Evolutionary conservation across 345 rosid genomes (phyloP), one percentile per base, ranked within the genome.

Genomic region (Heritiera littoralis): DNA sequence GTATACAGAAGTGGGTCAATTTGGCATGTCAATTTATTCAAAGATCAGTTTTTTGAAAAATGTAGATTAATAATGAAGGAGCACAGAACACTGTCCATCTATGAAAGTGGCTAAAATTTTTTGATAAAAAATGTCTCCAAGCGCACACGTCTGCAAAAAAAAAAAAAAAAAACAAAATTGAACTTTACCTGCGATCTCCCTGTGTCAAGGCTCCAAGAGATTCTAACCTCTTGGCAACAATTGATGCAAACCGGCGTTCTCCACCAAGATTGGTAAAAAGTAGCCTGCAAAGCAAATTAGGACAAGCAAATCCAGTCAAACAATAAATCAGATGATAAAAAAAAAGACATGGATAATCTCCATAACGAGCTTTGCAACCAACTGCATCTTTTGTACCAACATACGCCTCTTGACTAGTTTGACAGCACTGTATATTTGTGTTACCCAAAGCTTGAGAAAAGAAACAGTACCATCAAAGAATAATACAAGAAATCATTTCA

Each of bases 221-320:
- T 85, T 91, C 99, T 80, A 96, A 86, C 85, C 99, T 89, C 93
- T 96, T 93, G 74, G 99, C 99, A 81, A 96, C 98, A 78, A 96
- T 92, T 69, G 99, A 96, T 82, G 99, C 99, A 91, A 96, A 96
- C 65, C 99, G 97, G 13, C 99, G 97, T 71, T 96, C 99, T 75
- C 99, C 99, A 80, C 98, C 97, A 67, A 96, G 97, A 88, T 93
- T 91, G 72, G 97, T 91, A 77, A 96, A 96, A 35, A 96, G 87
- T 77, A 95, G 82, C 86, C 98, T 93, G 89, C 71, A 79, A 84
- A 75, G 41, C 0, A 68, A 79, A 78, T 48, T 7, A 69, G 63
- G 3, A 66, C 20, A 54, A 70, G 55, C 76, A 81, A 71, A 81
- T 48, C 56, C 77, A 71, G 70, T 58, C 35, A 73, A 80, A 49